Base-by-base conservation (phyloP, 129 eudicot species). In the Lactuca sativa region DNA sequence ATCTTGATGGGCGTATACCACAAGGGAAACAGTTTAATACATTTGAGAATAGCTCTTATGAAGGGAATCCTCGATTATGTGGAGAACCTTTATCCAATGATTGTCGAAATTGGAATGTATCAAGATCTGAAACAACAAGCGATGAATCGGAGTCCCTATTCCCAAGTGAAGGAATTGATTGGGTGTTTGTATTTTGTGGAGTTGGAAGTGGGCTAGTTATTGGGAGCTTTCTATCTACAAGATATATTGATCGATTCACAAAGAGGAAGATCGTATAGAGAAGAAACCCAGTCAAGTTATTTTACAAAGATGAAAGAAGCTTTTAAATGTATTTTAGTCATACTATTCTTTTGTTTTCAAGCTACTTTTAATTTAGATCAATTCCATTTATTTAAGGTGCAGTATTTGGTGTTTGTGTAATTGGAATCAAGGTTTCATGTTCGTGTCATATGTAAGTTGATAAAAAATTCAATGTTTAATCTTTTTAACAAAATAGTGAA, bases 161-260 rank as follows among this genome's bases (percentile, higher is more conserved):
- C 43, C 64, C 41, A 9, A 59, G 52, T 47, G 52, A 47, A 47
- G 15, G 52, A 47, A 11, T 11, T 47, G 52, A 47, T 47, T 47
- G 52, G 70, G 41, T 48, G n/a, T 60, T 66, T 14, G 48, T 53
- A 21, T 15, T 62, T 14, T 4, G n/a, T 6, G 70, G 64, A 13
- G 43, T 61, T 32, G 63, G 64, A 0, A 53, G 70, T 62, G 70
- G 78, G 25, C 4, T 64, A 10, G 4, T 49, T 7, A 8, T 61
- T 6, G 56, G 55, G 59, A 34, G n/a, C 33, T 17, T 30, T 3
- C 10, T 70, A 2, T 10, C 5, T 25, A 18, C 56, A 5, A 47
- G 66, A 70, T 34, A 70, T n/a, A 63, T 5, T 9, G 34, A 70
- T 17, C 48, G 66, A 44, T 41, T 70, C 15, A n/a, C n/a, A 14